Evolutionary conservation across 164 flowering plant species (phyloP).

Genomic region (Sextonia rubra): DNA sequence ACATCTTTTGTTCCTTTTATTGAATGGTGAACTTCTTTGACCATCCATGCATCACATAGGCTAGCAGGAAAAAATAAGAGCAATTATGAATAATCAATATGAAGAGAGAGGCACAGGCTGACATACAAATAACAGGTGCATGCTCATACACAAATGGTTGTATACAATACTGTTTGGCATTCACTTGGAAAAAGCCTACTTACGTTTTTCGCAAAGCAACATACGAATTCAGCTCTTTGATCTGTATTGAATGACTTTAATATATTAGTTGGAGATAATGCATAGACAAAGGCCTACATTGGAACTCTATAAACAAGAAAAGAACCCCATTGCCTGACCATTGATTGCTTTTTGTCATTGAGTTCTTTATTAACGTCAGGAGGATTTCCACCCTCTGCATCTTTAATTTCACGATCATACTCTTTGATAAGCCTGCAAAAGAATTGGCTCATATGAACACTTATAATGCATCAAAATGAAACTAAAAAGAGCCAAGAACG

Average conservation of each 20-base stretch:
- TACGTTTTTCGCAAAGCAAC: conserved; percentile 94
- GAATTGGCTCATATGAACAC: neutral
- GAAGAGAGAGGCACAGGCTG: no score
- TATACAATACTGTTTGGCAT: no score
- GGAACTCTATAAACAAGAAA: neutral
- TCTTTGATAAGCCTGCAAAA: conserved; percentile 78
- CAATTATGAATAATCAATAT: no score
- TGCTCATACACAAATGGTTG: no score
- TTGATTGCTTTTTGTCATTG: conserved; percentile 89
- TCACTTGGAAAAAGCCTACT: conserved; percentile 26
- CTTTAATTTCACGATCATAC: conserved; percentile 93
- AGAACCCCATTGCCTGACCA: conserved; percentile 42
- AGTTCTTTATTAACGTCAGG: conserved; percentile 84
- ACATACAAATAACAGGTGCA: neutral
- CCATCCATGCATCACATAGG: no score
- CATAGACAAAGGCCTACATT: neutral
- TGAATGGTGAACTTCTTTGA: no score
- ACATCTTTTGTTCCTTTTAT: no score
- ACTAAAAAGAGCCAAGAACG: neutral
- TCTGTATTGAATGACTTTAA: conserved; percentile 45
- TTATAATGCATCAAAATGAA: neutral
- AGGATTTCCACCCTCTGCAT: conserved; percentile 69
- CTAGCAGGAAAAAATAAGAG: no score
- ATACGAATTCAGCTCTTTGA: conserved; percentile 93
- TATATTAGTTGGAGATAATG: neutral